phyloP scores from a whole-genome alignment of 2,329 filamentous ascomycete genomes.

The Diplodia mutila region DNA sequence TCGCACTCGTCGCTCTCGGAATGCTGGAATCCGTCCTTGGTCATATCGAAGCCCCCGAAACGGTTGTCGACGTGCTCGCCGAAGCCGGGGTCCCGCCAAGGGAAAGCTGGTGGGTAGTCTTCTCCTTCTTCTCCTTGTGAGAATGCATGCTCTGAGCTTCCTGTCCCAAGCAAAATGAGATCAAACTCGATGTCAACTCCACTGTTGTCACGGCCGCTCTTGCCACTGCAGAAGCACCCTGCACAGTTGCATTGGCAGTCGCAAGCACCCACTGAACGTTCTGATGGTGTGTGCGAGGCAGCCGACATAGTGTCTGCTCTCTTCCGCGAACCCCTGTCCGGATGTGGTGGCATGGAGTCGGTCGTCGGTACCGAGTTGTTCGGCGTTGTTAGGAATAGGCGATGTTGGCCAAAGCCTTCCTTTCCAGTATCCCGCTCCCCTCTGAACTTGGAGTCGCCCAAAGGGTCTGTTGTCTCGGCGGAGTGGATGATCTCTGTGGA shows the following conservation, averaged over 20 bases:
- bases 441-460: not conserved
- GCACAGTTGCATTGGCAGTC: slow-evolving; percentile 15
- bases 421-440: not conserved
- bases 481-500: slow-evolving; percentile 6
- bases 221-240: not conserved
- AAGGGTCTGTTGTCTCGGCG: not conserved
- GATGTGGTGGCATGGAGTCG: not conserved
- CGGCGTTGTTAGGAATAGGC: not conserved
- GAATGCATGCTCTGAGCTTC: not conserved
- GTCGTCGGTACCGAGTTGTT: too few species aligned
- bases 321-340: not conserved
- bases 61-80: slow-evolving; percentile 14
- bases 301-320: slow-evolving; percentile 4
- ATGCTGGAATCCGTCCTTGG: slow-evolving; percentile 10
- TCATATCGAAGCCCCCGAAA: slow-evolving; percentile 17
- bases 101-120: not conserved
- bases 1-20: not conserved
- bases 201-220: not conserved
- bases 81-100: not conserved
- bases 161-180: not conserved
- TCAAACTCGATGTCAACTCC: not conserved
- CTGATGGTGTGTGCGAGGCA: not conserved
- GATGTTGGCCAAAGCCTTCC: not conserved
- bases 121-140: not conserved
- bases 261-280: not conserved